Evolutionary conservation across 2,329 filamentous ascomycete genomes (phyloP).

Genomic region (Kalmusia sp.): DNA sequence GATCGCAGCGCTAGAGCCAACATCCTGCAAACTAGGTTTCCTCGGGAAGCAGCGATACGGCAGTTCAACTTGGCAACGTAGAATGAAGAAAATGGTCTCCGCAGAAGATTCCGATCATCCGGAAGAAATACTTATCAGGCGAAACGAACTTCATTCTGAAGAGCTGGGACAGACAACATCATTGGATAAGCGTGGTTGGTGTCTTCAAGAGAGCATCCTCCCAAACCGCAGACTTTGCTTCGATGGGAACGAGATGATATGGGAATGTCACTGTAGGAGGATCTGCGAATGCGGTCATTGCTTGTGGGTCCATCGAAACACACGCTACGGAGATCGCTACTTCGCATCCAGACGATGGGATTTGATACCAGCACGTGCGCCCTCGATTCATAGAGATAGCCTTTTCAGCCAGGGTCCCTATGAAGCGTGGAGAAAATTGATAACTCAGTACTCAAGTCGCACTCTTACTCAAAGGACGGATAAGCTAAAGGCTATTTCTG

Average conservation of each 20-base stretch:
- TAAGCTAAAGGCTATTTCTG: constrained; percentile 6
- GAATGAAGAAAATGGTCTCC: not conserved
- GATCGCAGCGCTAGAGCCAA: constrained; percentile 2
- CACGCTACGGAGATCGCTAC: too few relatives aligned
- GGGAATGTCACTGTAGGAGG: constrained; percentile 2
- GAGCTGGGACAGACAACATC: not conserved
- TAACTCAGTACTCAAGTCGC: not conserved
- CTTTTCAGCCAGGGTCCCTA: not conserved
- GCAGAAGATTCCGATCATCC: not conserved
- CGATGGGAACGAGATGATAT: constrained; percentile 4
- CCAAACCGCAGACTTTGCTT: constrained; percentile 4
- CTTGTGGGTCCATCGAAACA: not conserved
- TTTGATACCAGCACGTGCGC: not conserved
- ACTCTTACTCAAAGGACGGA: not conserved
- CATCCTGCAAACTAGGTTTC: constrained; percentile 5
- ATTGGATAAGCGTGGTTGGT: constrained; percentile 3
- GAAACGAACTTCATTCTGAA: not conserved
- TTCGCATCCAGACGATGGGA: too few relatives aligned
- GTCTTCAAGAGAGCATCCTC: constrained; percentile 4
- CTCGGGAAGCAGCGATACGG: constrained; percentile 6
- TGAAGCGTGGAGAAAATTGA: not conserved
- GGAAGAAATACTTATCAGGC: not conserved
- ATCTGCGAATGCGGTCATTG: constrained; percentile 6
- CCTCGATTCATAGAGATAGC: too few relatives aligned
- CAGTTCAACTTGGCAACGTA: not conserved